Evolutionary conservation across 345 rosid genomes (phyloP).

Genomic region (Salix purpurea): DNA sequence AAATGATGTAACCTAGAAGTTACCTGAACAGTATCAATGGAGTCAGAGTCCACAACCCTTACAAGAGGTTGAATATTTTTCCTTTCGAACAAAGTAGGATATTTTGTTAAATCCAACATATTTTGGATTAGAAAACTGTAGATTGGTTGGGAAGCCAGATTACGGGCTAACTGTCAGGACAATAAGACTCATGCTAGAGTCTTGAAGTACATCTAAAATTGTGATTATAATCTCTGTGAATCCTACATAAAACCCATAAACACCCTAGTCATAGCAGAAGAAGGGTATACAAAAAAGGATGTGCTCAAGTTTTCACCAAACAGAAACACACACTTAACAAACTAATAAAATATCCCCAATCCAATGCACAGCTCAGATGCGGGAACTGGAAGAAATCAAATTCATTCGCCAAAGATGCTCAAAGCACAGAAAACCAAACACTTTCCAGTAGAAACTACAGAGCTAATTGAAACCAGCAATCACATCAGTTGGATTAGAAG

Average conservation of each 20-base stretch:
- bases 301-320: background rate
- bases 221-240: no score
- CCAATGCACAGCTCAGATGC: background rate
- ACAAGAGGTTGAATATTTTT: slow-evolving; percentile 5
- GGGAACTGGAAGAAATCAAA: background rate
- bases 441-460: background rate
- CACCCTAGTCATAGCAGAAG: background rate
- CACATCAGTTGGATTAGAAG: slow-evolving; percentile 1
- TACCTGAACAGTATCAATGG: slow-evolving; percentile 93
- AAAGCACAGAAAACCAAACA: background rate
- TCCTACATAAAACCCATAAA: background rate
- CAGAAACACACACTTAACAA: background rate
- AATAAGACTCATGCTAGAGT: no score
- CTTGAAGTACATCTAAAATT: no score
- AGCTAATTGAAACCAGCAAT: background rate
- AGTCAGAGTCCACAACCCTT: slow-evolving; percentile 70
- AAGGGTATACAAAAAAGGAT: background rate
- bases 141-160: no score
- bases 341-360: background rate
- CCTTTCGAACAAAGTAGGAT: background rate
- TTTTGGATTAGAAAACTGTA: no score
- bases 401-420: background rate
- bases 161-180: no score
- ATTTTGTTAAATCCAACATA: background rate
- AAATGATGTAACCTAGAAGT: background rate